These are phyloP conservation scores for Colletotrichum neosansevieriae DNA, from an alignment of 2,329 filamentous ascomycete genomes.

Conservation along the genomic window DNA sequence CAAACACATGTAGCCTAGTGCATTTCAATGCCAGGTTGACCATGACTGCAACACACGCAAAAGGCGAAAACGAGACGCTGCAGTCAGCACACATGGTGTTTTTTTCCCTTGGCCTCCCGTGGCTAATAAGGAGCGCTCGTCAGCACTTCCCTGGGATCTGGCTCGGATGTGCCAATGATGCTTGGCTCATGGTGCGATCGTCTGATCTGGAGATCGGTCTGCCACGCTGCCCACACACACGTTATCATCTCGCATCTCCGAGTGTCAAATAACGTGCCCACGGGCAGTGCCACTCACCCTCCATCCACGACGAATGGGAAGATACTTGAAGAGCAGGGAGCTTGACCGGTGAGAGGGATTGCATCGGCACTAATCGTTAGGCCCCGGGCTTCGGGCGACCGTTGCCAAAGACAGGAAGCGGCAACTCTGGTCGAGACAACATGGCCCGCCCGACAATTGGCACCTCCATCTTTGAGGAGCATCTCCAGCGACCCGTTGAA, in stretches of 20 bases:
- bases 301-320: slow-evolving; percentile 19
- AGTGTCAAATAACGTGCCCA: slow-evolving; percentile 18
- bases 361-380: slow-evolving; percentile 23
- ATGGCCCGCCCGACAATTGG: slow-evolving; percentile 9
- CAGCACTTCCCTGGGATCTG: slow-evolving; percentile 31
- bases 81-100: no score
- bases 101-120: no score
- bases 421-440: slow-evolving; percentile 3
- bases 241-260: slow-evolving; percentile 32
- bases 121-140: slow-evolving; percentile 16
- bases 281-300: slow-evolving; percentile 12
- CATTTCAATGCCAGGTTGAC: neutral
- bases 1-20: no score
- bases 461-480: neutral
- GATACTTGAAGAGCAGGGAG: slow-evolving; percentile 5
- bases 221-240: slow-evolving; percentile 35
- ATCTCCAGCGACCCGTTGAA: slow-evolving; percentile 4
- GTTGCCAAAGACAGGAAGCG: slow-evolving; percentile 8
- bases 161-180: slow-evolving; percentile 28
- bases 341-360: slow-evolving; percentile 23
- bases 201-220: slow-evolving; percentile 42
- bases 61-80: no score
- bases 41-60: no score
- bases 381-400: slow-evolving; percentile 9
- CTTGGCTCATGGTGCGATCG: slow-evolving; percentile 38